These are phyloP conservation scores for Lactarius akahatsu DNA, from an alignment of 768 basidiomycete genomes.

Conservation along the genomic window DNA sequence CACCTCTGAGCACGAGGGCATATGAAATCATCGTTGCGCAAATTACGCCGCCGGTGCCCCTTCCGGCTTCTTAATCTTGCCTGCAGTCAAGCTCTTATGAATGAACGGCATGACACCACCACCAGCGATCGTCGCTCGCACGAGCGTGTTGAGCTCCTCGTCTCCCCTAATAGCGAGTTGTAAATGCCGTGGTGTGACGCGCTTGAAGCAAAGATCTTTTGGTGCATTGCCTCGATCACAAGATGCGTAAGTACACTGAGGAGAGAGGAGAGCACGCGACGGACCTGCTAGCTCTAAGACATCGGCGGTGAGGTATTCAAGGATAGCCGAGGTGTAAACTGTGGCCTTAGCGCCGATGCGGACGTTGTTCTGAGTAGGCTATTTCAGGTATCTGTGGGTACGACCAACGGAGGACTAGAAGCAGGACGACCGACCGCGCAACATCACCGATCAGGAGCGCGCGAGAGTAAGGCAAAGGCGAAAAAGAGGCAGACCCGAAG, in stretches of 20 bases:
- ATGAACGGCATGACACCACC: neutral
- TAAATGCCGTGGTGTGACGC: neutral
- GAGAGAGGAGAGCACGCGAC: too few species aligned
- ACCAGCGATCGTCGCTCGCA: neutral
- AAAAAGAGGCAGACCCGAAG: constrained; percentile 16
- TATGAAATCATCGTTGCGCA: neutral
- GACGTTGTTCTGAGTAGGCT: constrained; percentile 85
- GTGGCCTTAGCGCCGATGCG: constrained; percentile 95
- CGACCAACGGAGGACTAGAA: constrained; percentile 90
- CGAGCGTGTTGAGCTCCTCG: constrained; percentile 45
- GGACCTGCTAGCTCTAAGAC: neutral
- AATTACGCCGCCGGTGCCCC: constrained; percentile 14
- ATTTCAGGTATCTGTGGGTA: constrained; percentile 94
- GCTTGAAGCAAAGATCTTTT: constrained; percentile 91
- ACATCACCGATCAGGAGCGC: neutral
- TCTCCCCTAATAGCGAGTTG: constrained; percentile 36
- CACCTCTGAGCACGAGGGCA: neutral
- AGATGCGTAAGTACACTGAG: neutral
- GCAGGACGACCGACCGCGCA: neutral
- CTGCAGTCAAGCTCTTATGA: constrained; percentile 5
- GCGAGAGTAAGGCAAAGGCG: too few species aligned
- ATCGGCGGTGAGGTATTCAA: constrained; percentile 34
- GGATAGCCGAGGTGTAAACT: constrained; percentile 90
- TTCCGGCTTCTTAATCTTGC: constrained; percentile 33
- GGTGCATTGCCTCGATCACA: constrained; percentile 81